Conservation (phyloP, 139 green algal genomes). For the Limnomonas spitsbergensis region DNA sequence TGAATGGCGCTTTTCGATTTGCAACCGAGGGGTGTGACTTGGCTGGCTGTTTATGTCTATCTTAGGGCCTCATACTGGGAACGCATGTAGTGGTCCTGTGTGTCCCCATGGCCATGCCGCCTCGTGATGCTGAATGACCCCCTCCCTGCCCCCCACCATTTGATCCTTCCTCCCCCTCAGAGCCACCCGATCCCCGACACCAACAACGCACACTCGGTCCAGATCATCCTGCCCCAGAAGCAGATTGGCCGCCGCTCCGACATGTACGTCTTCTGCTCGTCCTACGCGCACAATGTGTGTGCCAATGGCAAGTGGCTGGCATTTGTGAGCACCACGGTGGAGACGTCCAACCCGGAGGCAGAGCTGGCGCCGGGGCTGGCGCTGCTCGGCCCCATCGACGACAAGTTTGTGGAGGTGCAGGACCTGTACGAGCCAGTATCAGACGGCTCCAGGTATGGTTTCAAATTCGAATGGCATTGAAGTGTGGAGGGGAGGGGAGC, state of each 20-base stretch:
- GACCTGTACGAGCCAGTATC: slow-evolving; percentile 16
- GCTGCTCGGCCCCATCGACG: slow-evolving; percentile 88
- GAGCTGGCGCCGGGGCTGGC: slow-evolving; percentile 73
- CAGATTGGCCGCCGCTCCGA: slow-evolving; percentile 86
- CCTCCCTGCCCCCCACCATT: too few relatives aligned
- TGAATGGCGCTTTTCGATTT: too few relatives aligned
- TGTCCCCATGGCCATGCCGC: too few relatives aligned
- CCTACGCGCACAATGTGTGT: slow-evolving; percentile 87
- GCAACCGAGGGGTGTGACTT: too few relatives aligned
- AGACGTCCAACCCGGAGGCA: slow-evolving; percentile 74
- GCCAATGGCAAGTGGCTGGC: slow-evolving; percentile 90
- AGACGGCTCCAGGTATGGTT: slow-evolving; percentile 7
- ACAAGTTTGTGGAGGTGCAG: slow-evolving; percentile 83
- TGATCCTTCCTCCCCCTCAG: slow-evolving; percentile 34
- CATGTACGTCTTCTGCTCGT: slow-evolving; percentile 99
- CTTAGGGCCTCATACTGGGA: too few relatives aligned
- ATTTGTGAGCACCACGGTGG: slow-evolving; percentile 93
- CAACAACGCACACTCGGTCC: slow-evolving; percentile 75
- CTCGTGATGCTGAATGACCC: too few relatives aligned
- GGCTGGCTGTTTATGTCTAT: too few relatives aligned
- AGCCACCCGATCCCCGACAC: slow-evolving; percentile 96
- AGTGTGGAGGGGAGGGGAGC: too few relatives aligned
- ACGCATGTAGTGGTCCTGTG: too few relatives aligned
- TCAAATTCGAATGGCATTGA: too few relatives aligned
- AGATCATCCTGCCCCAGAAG: slow-evolving; percentile 98